Conservation (phyloP, 2,329 filamentous ascomycete species). For the Arthrinium phaeospermum region DNA sequence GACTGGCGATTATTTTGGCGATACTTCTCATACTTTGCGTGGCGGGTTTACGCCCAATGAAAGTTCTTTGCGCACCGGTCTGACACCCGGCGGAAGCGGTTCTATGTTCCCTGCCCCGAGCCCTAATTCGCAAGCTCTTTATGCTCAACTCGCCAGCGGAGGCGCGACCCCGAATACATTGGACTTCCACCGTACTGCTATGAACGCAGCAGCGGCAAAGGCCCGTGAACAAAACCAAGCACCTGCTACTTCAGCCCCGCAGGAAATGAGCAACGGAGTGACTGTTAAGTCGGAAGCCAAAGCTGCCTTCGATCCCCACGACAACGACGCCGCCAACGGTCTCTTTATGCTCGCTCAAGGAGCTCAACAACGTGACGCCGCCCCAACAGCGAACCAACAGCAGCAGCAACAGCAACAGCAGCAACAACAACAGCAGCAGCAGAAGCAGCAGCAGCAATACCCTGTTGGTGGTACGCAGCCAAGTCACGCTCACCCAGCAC, state of each 20-base stretch:
- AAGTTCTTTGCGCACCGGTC: conserved; percentile 85
- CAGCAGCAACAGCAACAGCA: not conserved
- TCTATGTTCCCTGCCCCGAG: conserved; percentile 96
- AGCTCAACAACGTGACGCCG: conserved; percentile 59
- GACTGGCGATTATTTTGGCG: conserved; percentile 84
- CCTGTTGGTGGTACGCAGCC: conserved; percentile 50
- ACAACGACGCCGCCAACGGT: conserved; percentile 94
- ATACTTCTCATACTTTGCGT: conserved; percentile 73
- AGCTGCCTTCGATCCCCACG: conserved; percentile 78
- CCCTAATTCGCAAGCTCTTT: conserved; percentile 83
- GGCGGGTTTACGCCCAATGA: conserved; percentile 96
- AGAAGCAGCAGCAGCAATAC: conserved; percentile 41
- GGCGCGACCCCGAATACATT: conserved; percentile 88
- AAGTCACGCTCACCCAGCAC: conserved; percentile 55
- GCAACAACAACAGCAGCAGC: not conserved
- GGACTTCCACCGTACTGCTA: conserved; percentile 92
- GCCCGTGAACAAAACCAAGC: conserved; percentile 48
- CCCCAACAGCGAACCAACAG: conserved; percentile 51
- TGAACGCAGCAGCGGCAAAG: conserved; percentile 77
- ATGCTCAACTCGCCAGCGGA: conserved; percentile 78
- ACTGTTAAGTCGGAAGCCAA: conserved; percentile 55
- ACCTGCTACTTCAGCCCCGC: conserved; percentile 48
- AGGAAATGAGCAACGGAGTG: conserved; percentile 52
- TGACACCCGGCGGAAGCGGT: conserved; percentile 92
- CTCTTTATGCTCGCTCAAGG: conserved; percentile 87